phyloP scores from a whole-genome alignment of 768 basidiomycete genomes.

The Panaeolus papilionaceus region DNA sequence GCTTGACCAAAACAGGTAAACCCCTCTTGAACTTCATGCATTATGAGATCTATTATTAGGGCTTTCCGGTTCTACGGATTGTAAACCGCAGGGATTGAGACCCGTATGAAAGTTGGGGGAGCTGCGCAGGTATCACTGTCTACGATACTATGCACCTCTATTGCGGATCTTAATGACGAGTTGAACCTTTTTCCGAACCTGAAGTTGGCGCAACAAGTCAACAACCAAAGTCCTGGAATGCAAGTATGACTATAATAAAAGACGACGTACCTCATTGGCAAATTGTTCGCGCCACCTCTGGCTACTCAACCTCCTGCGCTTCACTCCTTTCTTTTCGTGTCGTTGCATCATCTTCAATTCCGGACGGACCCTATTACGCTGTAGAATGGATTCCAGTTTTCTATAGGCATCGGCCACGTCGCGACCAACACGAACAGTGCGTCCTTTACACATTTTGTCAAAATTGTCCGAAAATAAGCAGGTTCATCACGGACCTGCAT shows the following conservation, averaged over 20 bases:
- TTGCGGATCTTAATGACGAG: constrained; percentile 80
- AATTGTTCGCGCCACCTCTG: constrained; percentile 83
- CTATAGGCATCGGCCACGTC: constrained; percentile 51
- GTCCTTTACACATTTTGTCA: constrained; percentile 30
- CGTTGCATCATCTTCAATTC: constrained; percentile 58
- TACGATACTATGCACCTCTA: constrained; percentile 61
- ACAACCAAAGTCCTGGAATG: constrained; percentile 10
- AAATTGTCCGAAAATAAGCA: constrained; percentile 14
- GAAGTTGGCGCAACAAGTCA: constrained; percentile 5
- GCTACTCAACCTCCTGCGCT: constrained; percentile 75
- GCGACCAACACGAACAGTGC: constrained; percentile 58
- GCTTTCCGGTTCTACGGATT: constrained; percentile 14
- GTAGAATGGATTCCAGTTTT: constrained; percentile 56
- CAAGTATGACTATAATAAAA: neutral
- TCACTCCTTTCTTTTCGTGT: constrained; percentile 86
- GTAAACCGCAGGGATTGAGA: constrained; percentile 15
- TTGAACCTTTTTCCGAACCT: constrained; percentile 87
- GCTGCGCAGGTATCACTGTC: constrained; percentile 2
- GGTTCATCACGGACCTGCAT: constrained; percentile 51
- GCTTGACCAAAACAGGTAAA: constrained; percentile 19
- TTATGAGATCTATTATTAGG: constrained; percentile 19
- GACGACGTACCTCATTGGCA: constrained; percentile 69
- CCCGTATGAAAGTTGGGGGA: constrained; percentile 22
- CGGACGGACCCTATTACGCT: constrained; percentile 58
- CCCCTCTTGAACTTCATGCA: neutral